Evolutionary conservation across 805 yeast species (phyloP).

Genomic region (Candida qinlingensis): DNA sequence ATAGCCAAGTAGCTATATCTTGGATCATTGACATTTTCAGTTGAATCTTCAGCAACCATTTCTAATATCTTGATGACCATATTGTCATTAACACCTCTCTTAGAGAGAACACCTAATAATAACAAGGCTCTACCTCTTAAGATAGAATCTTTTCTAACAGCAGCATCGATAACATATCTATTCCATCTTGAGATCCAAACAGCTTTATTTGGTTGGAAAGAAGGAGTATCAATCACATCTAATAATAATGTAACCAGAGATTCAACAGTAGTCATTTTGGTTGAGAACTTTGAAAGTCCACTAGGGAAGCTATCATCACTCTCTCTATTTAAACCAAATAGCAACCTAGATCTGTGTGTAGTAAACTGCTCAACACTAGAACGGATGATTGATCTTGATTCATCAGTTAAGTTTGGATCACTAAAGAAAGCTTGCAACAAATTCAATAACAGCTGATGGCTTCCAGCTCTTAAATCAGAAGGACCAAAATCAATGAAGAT

Average conservation of each 20-base stretch:
- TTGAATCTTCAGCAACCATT: constrained; percentile 26
- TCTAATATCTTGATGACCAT: constrained; percentile 35
- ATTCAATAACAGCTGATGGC: constrained; percentile 60
- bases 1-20: constrained; percentile 22
- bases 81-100: constrained; percentile 57
- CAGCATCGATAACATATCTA: constrained; percentile 55
- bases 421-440: constrained; percentile 64
- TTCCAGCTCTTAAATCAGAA: constrained; percentile 48
- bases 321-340: constrained; percentile 64
- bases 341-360: constrained; percentile 61
- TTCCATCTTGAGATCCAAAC: constrained; percentile 65
- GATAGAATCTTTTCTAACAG: constrained; percentile 49
- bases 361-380: constrained; percentile 36
- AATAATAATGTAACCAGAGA: constrained; percentile 52
- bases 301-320: constrained; percentile 32
- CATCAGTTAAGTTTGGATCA: constrained; percentile 43
- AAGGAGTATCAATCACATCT: constrained; percentile 43
- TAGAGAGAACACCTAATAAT: constrained; percentile 64
- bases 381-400: constrained; percentile 37
- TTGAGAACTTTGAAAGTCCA: constrained; percentile 32
- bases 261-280: constrained; percentile 43
- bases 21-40: constrained; percentile 25
- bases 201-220: constrained; percentile 39
- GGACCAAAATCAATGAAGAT: constrained; percentile 49
- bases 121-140: constrained; percentile 65